Base-by-base conservation (phyloP, 176 grass and related monocot species). In the Oryza punctata region DNA sequence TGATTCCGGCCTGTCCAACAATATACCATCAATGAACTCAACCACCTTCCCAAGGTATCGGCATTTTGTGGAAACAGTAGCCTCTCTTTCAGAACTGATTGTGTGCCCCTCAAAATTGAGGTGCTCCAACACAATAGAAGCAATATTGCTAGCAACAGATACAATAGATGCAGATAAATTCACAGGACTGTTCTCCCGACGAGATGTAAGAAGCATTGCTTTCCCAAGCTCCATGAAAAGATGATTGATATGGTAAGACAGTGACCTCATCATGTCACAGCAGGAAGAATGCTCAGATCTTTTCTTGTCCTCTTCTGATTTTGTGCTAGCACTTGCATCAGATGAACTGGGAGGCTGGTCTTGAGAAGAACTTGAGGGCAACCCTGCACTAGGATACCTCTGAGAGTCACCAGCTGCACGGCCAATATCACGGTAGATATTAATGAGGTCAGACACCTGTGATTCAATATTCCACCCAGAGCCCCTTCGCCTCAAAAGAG, bases 191-290 rank as follows among this genome's bases (percentile, higher is more conserved):
- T 92, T 99, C 60, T 96, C 96, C 30, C 96, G 93, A 46, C 96
- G 93, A 40, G 93, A 94, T 72, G 91, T 85, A 78, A 93, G 87
- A 81, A 99, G 81, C 91, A 99, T 92, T 85, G 96, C 78, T 91
- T 96, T 99, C 47, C 96, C 85, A 78, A 99, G 85, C 87, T 99
- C 96, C 91, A 90, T 89, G 70, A 96, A 96, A 81, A 99, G 91
- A 92, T 99, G 93, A 81, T 83, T 93, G 37, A 96, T 99, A 88
- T 96, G 91, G 81, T 96, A 96, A 18, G 91, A 90, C n/a, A 99
- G 89, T 24, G 96, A 94, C 26, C 85, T 94, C 93, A 99, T 87
- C 91, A 96, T 96, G 85, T 96, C 96, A 66, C 80, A 87, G 70
- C 88, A 98, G 52, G 91, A 91, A 8, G 83, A 95, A 88, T 91